phyloP scores from a whole-genome alignment of 129 eudicot species.

The Centella asiatica region DNA sequence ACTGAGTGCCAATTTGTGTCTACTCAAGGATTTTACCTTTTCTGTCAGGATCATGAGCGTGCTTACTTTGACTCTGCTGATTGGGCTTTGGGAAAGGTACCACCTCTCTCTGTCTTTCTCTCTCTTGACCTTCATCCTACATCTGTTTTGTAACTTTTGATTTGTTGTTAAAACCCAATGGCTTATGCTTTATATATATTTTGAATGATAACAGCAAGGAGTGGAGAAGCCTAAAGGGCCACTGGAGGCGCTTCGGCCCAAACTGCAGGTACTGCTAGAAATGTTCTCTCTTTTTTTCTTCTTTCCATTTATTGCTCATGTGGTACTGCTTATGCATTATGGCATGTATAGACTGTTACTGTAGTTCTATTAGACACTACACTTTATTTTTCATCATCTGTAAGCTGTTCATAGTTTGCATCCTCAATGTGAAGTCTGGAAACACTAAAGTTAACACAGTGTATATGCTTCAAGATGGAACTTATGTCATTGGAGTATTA shows the following conservation, averaged over 20 bases:
- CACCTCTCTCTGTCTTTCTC: neutral
- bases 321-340: neutral
- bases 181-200: neutral
- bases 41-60: constrained; percentile 82
- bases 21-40: constrained; percentile 9
- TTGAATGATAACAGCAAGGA: constrained; percentile 67
- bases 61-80: constrained; percentile 99
- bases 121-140: constrained; percentile 2
- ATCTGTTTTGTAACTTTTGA: constrained; percentile 1
- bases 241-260: constrained; percentile 97
- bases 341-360: neutral
- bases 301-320: neutral
- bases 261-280: constrained; percentile 68
- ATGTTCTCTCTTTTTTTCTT: neutral
- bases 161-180: constrained; percentile 4
- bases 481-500: too few species aligned
- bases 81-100: constrained; percentile 98
- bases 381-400: neutral
- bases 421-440: too few species aligned
- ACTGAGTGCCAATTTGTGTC: constrained; percentile 5
- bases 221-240: constrained; percentile 96
- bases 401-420: too few species aligned
- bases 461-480: too few species aligned
- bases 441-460: too few species aligned
- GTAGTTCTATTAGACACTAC: neutral